Evolutionary conservation across 2,329 filamentous ascomycete genomes (phyloP).

Genomic region (Cyphellophora europaea): DNA sequence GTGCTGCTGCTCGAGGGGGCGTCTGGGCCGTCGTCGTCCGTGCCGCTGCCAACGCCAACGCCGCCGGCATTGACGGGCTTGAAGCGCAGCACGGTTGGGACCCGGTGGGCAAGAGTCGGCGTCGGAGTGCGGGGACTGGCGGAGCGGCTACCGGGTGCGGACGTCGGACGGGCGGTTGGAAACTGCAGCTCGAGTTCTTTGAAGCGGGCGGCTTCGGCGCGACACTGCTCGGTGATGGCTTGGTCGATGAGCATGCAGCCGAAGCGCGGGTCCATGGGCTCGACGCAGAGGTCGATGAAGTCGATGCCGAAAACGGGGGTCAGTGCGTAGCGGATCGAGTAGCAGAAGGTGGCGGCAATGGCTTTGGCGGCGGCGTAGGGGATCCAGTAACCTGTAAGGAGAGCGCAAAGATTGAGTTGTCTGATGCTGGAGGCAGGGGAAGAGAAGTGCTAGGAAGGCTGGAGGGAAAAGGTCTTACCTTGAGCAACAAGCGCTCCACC

Average conservation of each 20-base stretch:
- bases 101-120: slow-evolving; percentile 2
- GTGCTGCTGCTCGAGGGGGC: slow-evolving; percentile 9
- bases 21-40: slow-evolving; percentile 8
- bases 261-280: slow-evolving; percentile 50
- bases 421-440: slow-evolving; percentile 1
- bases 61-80: slow-evolving; percentile 1
- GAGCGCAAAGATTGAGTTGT: slow-evolving; percentile 4
- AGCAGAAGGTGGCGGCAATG: slow-evolving; percentile 83
- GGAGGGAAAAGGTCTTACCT: too few species aligned
- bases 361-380: slow-evolving; percentile 79
- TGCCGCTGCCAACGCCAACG: neutral
- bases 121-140: neutral
- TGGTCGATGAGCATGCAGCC: slow-evolving; percentile 58
- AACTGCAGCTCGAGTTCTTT: slow-evolving; percentile 22
- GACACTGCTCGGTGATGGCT: slow-evolving; percentile 44
- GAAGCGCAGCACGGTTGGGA: slow-evolving; percentile 1
- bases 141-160: neutral
- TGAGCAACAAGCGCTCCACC: slow-evolving; percentile 84
- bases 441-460: too few species aligned
- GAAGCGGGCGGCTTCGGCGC: slow-evolving; percentile 25
- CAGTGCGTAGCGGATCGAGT: slow-evolving; percentile 70
- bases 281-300: slow-evolving; percentile 66
- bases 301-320: slow-evolving; percentile 82
- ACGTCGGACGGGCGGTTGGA: slow-evolving; percentile 2
- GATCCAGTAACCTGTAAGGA: slow-evolving; percentile 82